Evolutionary conservation across 2,329 filamentous ascomycete species (phyloP), one percentile per base, ranked within the genome.

Genomic region (Dichotomopilus funicola): DNA sequence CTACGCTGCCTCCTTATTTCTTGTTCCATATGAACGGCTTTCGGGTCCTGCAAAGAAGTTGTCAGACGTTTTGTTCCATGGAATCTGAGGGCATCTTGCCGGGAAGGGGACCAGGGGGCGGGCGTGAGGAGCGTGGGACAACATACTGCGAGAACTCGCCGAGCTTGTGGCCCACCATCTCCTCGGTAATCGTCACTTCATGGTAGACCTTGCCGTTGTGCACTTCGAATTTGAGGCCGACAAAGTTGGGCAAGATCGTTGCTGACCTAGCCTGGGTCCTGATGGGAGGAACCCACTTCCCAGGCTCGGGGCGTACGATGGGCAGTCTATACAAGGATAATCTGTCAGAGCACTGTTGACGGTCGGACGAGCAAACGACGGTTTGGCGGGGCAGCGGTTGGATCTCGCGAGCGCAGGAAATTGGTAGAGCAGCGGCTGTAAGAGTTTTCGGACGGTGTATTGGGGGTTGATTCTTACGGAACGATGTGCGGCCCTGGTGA

Each of bases 121-220:
- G 5, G 7, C 37, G 7, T 9, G 8, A 13, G 36, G 27, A 4
- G 2, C 12, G 10, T 43, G 41, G 43, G 5, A 34, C 44, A 49
- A 83, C 89, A 67, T 81, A 96, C 91, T 83, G 77, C 60, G 90
- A 85, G 71, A 96, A 96, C 74, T 96, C 91, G 65, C 91, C 91
- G 63, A 96, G 78, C 75, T 96, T 96, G 73, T 94, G 88, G 53
- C 91, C 91, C 49, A 96, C 91, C 91, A 96, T 96, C 67, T 96
- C 89, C 70, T 96, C 91, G 12, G 91, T 95, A 61, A 96, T 88
- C 62, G 78, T 80, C 53, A 96, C 79, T 63, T 94, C 88, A 64
- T 86, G 75, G 72, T 96, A 96, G 36, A 80, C 81, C 76, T 94
- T 95, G 66, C 91, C 91, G 70, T 96, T 95, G 75, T 96, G 87